Percentiles rank a stretch among this genome's conserved stretches.
These are phyloP conservation scores for Iberis amara DNA, from an alignment of 441 rosid species.

Conservation along the genomic window DNA sequence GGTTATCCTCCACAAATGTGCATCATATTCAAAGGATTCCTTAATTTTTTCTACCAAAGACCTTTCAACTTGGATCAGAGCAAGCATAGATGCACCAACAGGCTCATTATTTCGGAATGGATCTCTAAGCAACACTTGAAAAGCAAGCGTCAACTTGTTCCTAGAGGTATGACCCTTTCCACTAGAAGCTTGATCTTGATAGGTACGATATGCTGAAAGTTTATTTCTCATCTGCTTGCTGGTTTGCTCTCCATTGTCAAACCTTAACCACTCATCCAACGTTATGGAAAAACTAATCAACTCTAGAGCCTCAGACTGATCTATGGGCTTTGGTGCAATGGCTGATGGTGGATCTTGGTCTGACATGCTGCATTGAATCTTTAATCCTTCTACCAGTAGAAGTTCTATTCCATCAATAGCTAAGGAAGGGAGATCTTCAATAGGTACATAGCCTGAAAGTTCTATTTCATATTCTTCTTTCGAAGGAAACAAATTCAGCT, in stretches of 20 bases:
- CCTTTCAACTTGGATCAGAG: constrained; percentile 55
- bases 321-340: constrained; percentile 30
- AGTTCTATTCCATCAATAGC: constrained; percentile 49
- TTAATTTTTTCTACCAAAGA: constrained; percentile 18
- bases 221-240: constrained; percentile 26
- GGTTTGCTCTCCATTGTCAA: constrained; percentile 43
- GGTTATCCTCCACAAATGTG: constrained; percentile 40
- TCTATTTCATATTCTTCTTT: constrained; percentile 26
- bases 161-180: constrained; percentile 34
- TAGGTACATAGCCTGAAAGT: constrained; percentile 31
- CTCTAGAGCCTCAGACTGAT: constrained; percentile 32
- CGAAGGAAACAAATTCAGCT: constrained; percentile 20
- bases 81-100: constrained; percentile 73
- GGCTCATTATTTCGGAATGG: constrained; percentile 58
- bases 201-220: constrained; percentile 21
- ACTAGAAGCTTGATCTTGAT: constrained; percentile 27
- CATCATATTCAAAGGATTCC: constrained; percentile 24
- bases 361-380: constrained; percentile 63
- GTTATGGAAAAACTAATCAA: constrained; percentile 44
- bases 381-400: constrained; percentile 57
- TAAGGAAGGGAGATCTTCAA: constrained; percentile 37
- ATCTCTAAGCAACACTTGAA: constrained; percentile 61
- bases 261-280: constrained; percentile 62
- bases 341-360: constrained; percentile 51
- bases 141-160: constrained; percentile 44